Conservation (phyloP, 1,284 basidiomycete genomes). For the Exsudoporus floridanus region DNA sequence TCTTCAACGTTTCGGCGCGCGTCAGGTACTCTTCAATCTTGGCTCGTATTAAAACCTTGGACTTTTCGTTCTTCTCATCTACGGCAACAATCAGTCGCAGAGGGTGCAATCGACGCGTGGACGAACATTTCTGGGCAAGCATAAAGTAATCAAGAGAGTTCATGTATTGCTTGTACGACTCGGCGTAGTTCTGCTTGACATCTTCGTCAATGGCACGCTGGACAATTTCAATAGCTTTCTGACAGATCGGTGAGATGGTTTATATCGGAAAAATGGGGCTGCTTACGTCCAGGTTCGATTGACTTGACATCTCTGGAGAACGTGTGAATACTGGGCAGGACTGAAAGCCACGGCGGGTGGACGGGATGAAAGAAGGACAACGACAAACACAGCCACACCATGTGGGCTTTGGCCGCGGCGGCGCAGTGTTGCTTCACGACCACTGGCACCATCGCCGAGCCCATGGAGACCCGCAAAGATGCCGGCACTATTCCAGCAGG, state of each 20-base stretch:
- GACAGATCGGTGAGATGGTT: slow-evolving; percentile 17
- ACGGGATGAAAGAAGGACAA: background rate
- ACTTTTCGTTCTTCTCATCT: slow-evolving; percentile 97
- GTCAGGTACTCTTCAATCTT: slow-evolving; percentile 94
- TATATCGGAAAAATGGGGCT: background rate
- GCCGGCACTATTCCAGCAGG: slow-evolving; percentile 16
- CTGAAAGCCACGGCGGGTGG: background rate
- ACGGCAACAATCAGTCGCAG: slow-evolving; percentile 9
- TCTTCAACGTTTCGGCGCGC: slow-evolving; percentile 91
- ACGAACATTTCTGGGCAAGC: slow-evolving; percentile 70
- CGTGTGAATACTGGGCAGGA: background rate
- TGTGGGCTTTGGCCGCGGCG: too few species aligned
- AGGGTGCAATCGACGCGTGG: background rate
- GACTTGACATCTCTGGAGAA: slow-evolving; percentile 23
- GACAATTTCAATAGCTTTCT: slow-evolving; percentile 95
- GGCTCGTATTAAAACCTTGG: slow-evolving; percentile 82
- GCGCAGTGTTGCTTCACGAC: background rate
- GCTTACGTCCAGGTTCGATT: slow-evolving; percentile 34
- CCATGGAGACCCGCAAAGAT: slow-evolving; percentile 12
- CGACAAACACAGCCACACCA: slow-evolving; percentile 22
- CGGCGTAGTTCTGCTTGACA: slow-evolving; percentile 89
- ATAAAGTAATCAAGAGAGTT: slow-evolving; percentile 98
- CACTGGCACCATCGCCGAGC: background rate
- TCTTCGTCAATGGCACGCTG: slow-evolving; percentile 96
- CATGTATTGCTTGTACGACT: slow-evolving; percentile 93